Base-by-base conservation (phyloP, 202 grass and related monocot species). In the Setaria italica region DNA sequence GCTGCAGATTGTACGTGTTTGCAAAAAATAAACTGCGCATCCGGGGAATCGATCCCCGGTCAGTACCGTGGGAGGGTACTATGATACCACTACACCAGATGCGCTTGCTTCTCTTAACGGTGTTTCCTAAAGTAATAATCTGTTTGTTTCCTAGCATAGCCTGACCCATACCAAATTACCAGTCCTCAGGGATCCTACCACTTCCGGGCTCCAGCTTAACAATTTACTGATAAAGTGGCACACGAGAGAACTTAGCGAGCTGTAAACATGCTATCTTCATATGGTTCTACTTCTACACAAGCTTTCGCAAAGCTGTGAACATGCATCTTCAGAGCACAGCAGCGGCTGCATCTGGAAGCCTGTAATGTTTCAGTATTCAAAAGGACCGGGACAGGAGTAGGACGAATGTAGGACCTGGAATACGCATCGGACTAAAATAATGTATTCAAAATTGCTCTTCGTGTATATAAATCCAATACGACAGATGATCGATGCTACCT, bases 41-140 rank as follows among this genome's bases (percentile, higher is more conserved):
- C 89, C 94, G 53, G 91, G 91, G 87, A 95, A 95, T 96, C 91
- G 82, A 93, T 93, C 91, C 89, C 88, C 54, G 86, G 87, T 58
- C 55, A 95, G 91, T 95, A 95, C 87, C 87, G 91, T 96, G 94
- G 94, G 94, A 96, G 91, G 89, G 91, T 97, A 92, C 89, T 94
- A 97, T 94, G 94, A 94, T 97, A 94, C 91, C 89, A 97, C 91
- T 97, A 97, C 94, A 97, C 94, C 82, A 97, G 94, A 97, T 92
- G 91, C 89, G 94, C 43, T 46, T 46, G 0, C 43, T 10, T 41
- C 25, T 25, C 25, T 25, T 25, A 25, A 25, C 0, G 25, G 25
- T 25, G 25, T 25, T 25, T 25, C 25, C 25, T 25, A 25, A 25
- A 25, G 0, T 25, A 25, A 25, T 25, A 25, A 25, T 25, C 25